Conservation (phyloP, 768 basidiomycete species). For the Lactarius deliciosus region DNA sequence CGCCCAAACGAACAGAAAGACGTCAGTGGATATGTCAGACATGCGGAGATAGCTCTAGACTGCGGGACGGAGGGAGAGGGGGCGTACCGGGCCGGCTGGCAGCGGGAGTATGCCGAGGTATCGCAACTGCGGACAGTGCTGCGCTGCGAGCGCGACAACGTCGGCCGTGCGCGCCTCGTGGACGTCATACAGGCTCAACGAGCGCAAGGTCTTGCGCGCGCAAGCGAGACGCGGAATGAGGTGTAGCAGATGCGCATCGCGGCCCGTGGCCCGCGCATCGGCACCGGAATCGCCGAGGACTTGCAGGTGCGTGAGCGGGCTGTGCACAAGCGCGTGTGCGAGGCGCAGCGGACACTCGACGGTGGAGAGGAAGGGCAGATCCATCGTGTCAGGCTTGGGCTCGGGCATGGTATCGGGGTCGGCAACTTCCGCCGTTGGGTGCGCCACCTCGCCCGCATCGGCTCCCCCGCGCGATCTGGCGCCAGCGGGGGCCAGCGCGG, state of each 20-base stretch:
- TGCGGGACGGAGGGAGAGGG: not conserved
- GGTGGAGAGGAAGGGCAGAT: constrained; percentile 42
- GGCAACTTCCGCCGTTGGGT: not conserved
- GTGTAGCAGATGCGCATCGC: constrained; percentile 38
- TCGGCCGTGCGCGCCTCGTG: constrained; percentile 37
- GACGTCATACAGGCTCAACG: constrained; percentile 39
- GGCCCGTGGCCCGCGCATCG: constrained; percentile 32
- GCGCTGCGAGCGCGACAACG: constrained; percentile 37
- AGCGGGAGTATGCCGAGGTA: constrained; percentile 43
- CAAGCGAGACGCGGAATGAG: constrained; percentile 4
- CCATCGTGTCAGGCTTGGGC: constrained; percentile 3
- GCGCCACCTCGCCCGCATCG: not conserved
- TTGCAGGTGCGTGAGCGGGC: constrained; percentile 48
- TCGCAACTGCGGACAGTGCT: constrained; percentile 38
- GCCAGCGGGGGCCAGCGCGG: not conserved
- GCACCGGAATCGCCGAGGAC: constrained; percentile 39
- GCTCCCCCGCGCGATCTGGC: not conserved
- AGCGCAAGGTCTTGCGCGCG: constrained; percentile 37
- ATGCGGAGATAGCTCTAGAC: not conserved
- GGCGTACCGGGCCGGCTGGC: constrained; percentile 38
- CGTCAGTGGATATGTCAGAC: not conserved
- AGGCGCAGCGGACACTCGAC: constrained; percentile 50
- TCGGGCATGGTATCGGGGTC: not conserved
- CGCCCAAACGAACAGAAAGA: not conserved
- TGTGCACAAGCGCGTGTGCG: constrained; percentile 42